Percentiles rank a stretch among this genome's conserved stretches.
phyloP scores from a whole-genome alignment of 371 early-diverging fungal species.

The Haplosporangium sp. region DNA sequence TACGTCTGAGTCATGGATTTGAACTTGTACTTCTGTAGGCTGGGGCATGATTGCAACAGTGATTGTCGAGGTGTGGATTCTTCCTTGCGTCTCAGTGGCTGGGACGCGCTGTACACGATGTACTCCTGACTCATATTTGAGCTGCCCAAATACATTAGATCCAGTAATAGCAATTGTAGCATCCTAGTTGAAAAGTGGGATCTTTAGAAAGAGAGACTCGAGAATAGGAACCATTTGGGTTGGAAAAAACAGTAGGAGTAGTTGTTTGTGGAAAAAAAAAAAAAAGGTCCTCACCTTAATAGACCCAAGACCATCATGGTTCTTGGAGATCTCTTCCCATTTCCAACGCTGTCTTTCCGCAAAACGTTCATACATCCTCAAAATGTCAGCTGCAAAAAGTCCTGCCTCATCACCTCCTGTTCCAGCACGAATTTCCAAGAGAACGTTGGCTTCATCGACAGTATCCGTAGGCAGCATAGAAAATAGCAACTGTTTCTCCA shows the following conservation, averaged over 20 bases:
- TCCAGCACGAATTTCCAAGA: constrained; percentile 84
- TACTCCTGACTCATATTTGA: constrained; percentile 88
- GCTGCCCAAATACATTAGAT: constrained; percentile 75
- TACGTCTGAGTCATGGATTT: constrained; percentile 77
- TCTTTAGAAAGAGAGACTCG: background rate
- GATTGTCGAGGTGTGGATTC: constrained; percentile 89
- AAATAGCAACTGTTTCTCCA: constrained; percentile 63
- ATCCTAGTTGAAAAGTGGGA: constrained; percentile 54
- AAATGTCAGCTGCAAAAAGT: constrained; percentile 79
- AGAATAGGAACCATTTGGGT: background rate
- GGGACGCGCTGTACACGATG: constrained; percentile 90
- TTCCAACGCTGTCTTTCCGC: constrained; percentile 76
- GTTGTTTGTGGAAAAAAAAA: background rate
- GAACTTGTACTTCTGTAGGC: constrained; percentile 79
- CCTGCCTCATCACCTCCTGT: constrained; percentile 91
- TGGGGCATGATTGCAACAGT: constrained; percentile 89
- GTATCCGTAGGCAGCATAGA: constrained; percentile 71
- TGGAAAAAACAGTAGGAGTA: background rate
- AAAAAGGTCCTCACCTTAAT: constrained; percentile 67
- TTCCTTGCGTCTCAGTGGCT: constrained; percentile 84
- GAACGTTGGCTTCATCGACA: constrained; percentile 79
- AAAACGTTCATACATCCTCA: constrained; percentile 83
- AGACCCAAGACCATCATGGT: constrained; percentile 66
- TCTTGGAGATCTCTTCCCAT: constrained; percentile 68
- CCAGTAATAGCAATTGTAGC: constrained; percentile 76